Percentiles rank a stretch among this genome's conserved stretches.
Evolutionary conservation across 2,329 filamentous ascomycete species (phyloP).

Genomic region (Fusarium palustre): DNA sequence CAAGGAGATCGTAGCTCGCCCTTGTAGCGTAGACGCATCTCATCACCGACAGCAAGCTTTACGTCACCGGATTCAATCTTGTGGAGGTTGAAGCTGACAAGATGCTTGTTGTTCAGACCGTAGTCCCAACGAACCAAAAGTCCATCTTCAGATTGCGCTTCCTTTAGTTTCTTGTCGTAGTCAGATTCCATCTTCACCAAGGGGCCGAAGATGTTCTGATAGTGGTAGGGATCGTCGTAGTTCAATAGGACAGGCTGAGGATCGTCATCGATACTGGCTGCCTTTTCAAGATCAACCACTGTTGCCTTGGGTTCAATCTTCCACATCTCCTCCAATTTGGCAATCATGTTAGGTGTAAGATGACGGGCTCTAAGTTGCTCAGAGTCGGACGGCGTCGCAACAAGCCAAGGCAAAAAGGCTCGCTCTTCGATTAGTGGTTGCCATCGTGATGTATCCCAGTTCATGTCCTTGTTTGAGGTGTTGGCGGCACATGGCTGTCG

Average conservation of each 20-base stretch:
- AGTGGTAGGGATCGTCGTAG: constrained; percentile 98
- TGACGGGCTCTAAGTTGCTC: constrained; percentile 96
- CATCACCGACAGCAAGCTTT: constrained; percentile 96
- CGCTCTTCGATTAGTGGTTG: constrained; percentile 97
- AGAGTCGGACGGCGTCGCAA: constrained; percentile 87
- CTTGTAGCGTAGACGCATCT: constrained; percentile 97
- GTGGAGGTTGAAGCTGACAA: constrained; percentile 93
- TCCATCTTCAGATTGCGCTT: constrained; percentile 97
- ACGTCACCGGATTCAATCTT: constrained; percentile 98
- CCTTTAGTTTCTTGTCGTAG: constrained; percentile 98
- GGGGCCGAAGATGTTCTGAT: constrained; percentile 98
- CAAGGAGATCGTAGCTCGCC: constrained; percentile 91
- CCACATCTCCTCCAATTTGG: constrained; percentile 97
- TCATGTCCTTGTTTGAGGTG: constrained; percentile 98
- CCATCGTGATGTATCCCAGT: constrained; percentile 98
- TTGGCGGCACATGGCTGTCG: constrained; percentile 95
- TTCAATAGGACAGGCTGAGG: constrained; percentile 91
- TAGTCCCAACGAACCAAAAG: constrained; percentile 94
- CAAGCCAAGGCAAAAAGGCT: constrained; percentile 94
- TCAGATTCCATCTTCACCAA: constrained; percentile 99
- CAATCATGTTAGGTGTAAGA: constrained; percentile 92
- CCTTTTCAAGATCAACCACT: constrained; percentile 90
- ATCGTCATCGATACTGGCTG: constrained; percentile 91
- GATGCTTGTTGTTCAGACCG: constrained; percentile 96
- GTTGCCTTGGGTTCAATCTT: constrained; percentile 93